Percentiles rank a stretch among this genome's conserved stretches.
phyloP scores from a whole-genome alignment of 75 land plant genomes.

The Picea sitchensis region DNA sequence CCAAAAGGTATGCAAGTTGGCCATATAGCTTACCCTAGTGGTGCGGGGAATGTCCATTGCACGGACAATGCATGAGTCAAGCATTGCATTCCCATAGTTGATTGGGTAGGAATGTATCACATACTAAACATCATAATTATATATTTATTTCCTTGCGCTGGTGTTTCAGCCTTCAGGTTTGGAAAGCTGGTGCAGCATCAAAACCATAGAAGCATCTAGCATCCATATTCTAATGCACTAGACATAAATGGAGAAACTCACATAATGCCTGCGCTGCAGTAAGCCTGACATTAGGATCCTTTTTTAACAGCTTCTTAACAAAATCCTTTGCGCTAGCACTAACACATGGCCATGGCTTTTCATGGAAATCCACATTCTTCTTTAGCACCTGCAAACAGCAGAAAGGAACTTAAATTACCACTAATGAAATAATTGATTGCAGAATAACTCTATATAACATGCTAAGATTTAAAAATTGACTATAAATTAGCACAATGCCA shows the following conservation, averaged over 20 bases:
- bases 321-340: conserved; percentile 52
- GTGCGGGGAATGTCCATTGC: too few species aligned
- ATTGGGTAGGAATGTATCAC: too few species aligned
- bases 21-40: too few species aligned
- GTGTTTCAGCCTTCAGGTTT: too few species aligned
- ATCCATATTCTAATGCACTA: neutral
- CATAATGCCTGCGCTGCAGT: conserved; percentile 56
- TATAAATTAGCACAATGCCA: neutral
- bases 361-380: conserved; percentile 41
- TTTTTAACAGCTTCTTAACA: conserved; percentile 35
- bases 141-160: too few species aligned
- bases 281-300: conserved; percentile 40
- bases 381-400: conserved; percentile 31
- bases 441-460: neutral
- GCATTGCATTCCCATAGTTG: too few species aligned
- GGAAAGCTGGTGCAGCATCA: too few species aligned
- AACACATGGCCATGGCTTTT: conserved; percentile 42
- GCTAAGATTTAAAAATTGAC: neutral
- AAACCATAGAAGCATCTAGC: neutral
- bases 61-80: too few species aligned
- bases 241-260: conserved; percentile 12
- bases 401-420: neutral
- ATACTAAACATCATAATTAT: too few species aligned
- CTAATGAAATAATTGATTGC: neutral
- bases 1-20: too few species aligned